Percentiles rank a stretch among this genome's conserved stretches.
phyloP scores from a whole-genome alignment of 257 asterid species.

The Solanum sitiens region DNA sequence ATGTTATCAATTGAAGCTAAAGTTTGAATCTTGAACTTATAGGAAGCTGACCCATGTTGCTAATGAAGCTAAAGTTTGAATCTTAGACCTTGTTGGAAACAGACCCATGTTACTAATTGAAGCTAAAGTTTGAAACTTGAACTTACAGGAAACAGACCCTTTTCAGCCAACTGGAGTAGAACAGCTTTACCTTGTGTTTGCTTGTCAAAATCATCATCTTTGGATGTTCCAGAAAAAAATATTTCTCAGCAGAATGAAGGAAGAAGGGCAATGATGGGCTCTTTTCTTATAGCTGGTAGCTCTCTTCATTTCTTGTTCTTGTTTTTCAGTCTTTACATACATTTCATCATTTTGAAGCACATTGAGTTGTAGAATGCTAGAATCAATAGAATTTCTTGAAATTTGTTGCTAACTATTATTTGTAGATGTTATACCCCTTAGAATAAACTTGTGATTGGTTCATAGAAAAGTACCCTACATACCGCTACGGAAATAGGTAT shows the following conservation, averaged over 20 bases:
- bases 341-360: neutral
- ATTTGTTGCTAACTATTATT: neutral
- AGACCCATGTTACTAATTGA: neutral
- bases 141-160: constrained; percentile 32
- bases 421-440: neutral
- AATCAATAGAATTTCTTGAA: neutral
- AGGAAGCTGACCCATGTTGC: constrained; percentile 17
- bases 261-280: constrained; percentile 69
- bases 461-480: neutral
- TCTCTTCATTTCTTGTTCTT: neutral
- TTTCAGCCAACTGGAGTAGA: constrained; percentile 9
- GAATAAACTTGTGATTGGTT: neutral
- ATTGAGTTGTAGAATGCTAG: neutral
- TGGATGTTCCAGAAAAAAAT: constrained; percentile 11
- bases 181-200: constrained; percentile 31
- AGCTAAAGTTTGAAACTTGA: neutral
- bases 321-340: neutral
- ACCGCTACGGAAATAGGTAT: neutral
- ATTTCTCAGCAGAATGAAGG: constrained; percentile 23
- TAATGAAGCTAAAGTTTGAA: neutral
- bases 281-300: constrained; percentile 59
- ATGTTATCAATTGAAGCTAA: neutral
- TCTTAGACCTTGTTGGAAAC: neutral
- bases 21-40: neutral
- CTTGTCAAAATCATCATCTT: constrained; percentile 32